Evolutionary conservation across 1,284 basidiomycete genomes (phyloP).

Genomic region (Moniliella sp.): DNA sequence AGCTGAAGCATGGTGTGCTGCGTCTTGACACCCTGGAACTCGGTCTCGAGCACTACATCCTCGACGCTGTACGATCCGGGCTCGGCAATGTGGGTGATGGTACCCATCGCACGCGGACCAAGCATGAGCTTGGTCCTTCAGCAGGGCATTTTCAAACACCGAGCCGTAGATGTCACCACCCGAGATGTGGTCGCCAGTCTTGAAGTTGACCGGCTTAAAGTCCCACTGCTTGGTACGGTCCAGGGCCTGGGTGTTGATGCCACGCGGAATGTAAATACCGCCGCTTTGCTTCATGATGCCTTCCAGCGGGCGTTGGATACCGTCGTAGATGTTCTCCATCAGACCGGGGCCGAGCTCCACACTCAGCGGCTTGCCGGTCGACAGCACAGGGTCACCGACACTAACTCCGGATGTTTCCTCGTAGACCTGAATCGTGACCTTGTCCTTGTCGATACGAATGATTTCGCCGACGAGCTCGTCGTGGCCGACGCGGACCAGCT

Average conservation of each 20-base stretch:
- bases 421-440: conserved; percentile 93
- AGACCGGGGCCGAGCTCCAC: conserved; percentile 91
- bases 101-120: conserved; percentile 73
- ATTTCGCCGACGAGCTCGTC: conserved; percentile 33
- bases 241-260: conserved; percentile 88
- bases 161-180: conserved; percentile 87
- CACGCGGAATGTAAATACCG: conserved; percentile 79
- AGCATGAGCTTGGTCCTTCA: conserved; percentile 94
- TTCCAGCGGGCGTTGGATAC: conserved; percentile 40
- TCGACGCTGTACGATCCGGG: conserved; percentile 81
- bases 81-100: conserved; percentile 77
- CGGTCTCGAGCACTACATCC: conserved; percentile 84
- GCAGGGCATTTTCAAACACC: conserved; percentile 89
- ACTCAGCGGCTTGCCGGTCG: conserved; percentile 87
- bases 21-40: conserved; percentile 84
- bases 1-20: conserved; percentile 89
- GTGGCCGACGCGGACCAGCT: conserved; percentile 32
- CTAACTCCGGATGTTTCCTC: conserved; percentile 59
- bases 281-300: conserved; percentile 85
- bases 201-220: conserved; percentile 62
- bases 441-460: conserved; percentile 30
- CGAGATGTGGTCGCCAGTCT: conserved; percentile 68
- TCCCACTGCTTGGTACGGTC: conserved; percentile 80
- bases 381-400: conserved; percentile 85
- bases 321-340: conserved; percentile 91